Conservation (phyloP, 2,329 filamentous ascomycete species). For the Ceratocystiopsis sp. region DNA sequence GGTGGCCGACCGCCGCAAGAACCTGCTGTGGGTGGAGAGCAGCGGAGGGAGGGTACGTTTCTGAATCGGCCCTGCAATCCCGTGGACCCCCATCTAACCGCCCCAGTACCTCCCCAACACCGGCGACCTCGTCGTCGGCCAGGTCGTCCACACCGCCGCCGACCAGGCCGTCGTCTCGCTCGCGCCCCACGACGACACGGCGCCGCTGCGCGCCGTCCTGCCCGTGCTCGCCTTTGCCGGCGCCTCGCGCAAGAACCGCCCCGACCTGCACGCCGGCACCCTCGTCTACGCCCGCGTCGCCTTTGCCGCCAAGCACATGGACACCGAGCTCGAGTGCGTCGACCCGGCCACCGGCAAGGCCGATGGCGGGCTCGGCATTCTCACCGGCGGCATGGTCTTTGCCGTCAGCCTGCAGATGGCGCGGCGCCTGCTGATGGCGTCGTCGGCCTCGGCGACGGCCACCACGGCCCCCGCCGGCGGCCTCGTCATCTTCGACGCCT, state of each 20-base stretch:
- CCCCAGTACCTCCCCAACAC: constrained; percentile 59
- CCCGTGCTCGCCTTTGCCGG: constrained; percentile 86
- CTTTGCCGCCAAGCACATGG: constrained; percentile 64
- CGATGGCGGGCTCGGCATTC: constrained; percentile 61
- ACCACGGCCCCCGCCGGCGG: constrained; percentile 36
- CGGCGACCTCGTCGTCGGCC: constrained; percentile 82
- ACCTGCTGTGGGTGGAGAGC: constrained; percentile 61
- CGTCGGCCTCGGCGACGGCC: constrained; percentile 10
- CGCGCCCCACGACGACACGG: constrained; percentile 42
- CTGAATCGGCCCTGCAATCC: too few relatives aligned
- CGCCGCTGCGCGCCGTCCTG: constrained; percentile 41
- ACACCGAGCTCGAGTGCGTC: constrained; percentile 81
- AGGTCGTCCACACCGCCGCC: constrained; percentile 54
- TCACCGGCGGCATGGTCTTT: constrained; percentile 74
- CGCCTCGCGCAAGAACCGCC: constrained; percentile 81
- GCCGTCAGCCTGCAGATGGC: constrained; percentile 65
- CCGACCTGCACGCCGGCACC: constrained; percentile 55
- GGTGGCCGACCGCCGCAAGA: constrained; percentile 52
- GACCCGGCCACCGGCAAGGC: constrained; percentile 72
- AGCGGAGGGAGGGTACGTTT: constrained; percentile 50
- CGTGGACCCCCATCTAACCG: constrained; percentile 6
- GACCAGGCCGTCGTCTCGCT: constrained; percentile 72
- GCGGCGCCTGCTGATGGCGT: constrained; percentile 55
- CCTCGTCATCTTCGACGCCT: constrained; percentile 59
- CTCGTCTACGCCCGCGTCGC: constrained; percentile 79